These are phyloP conservation scores for Paracamarosporium sp. DNA, from an alignment of 2,329 filamentous ascomycete genomes.

Conservation along the genomic window DNA sequence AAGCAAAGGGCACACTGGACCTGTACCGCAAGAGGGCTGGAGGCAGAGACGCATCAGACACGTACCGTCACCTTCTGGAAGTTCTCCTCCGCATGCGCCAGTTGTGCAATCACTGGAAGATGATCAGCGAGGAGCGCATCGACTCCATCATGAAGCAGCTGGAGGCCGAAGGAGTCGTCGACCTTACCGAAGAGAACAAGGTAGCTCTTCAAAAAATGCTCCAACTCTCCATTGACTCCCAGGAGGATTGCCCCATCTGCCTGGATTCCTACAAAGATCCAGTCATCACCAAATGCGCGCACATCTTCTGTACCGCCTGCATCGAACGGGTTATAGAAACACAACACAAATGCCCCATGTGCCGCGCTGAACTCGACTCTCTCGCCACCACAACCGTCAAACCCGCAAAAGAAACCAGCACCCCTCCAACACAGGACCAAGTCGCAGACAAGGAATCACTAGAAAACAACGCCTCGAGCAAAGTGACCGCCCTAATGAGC, in stretches of 20 bases:
- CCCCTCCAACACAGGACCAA: constrained; percentile 26
- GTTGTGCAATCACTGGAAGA: constrained; percentile 86
- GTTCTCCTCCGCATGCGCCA: constrained; percentile 83
- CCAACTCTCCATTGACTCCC: constrained; percentile 76
- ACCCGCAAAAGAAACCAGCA: constrained; percentile 63
- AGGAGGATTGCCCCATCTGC: constrained; percentile 85
- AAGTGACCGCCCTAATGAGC: constrained; percentile 79
- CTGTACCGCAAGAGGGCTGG: constrained; percentile 60
- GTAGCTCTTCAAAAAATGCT: constrained; percentile 76
- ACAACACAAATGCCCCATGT: constrained; percentile 85
- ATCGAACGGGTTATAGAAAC: constrained; percentile 76
- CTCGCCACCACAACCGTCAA: constrained; percentile 63
- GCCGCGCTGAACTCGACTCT: constrained; percentile 69
- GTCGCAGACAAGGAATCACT: constrained; percentile 64
- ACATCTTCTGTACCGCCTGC: constrained; percentile 77
- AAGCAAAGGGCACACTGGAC: constrained; percentile 75
- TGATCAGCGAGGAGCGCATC: constrained; percentile 75
- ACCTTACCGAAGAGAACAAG: constrained; percentile 74
- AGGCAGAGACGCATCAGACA: constrained; percentile 48
- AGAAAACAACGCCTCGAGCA: constrained; percentile 68
- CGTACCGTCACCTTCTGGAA: constrained; percentile 79
- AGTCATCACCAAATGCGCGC: constrained; percentile 84
- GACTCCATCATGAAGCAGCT: constrained; percentile 73
- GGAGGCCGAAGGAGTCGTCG: constrained; percentile 70
- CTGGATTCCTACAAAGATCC: constrained; percentile 74